Percentiles rank a stretch among this genome's conserved stretches.
Evolutionary conservation across 495 filamentous ascomycete species (phyloP).

Genomic region (Apiosordaria backusii): DNA sequence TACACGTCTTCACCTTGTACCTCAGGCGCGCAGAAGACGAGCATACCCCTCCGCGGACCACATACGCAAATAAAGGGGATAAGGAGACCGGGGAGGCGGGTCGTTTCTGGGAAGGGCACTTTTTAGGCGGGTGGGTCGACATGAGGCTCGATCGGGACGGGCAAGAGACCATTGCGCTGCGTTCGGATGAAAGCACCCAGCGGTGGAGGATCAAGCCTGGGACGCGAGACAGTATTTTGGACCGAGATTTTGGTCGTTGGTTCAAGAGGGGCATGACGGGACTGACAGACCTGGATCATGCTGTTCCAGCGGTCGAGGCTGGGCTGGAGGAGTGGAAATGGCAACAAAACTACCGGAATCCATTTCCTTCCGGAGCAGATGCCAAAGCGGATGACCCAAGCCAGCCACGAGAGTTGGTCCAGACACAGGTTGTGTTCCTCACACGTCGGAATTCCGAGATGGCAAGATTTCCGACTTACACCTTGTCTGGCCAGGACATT

Average conservation of each 20-base stretch:
- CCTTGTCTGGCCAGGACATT: conserved; percentile 4
- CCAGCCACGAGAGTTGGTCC: neutral
- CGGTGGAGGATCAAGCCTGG: neutral
- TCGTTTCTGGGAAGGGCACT: conserved; percentile 8
- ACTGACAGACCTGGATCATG: neutral
- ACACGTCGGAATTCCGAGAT: neutral
- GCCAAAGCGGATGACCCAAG: neutral
- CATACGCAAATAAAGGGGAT: neutral
- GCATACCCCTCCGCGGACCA: conserved; percentile 4
- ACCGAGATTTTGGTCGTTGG: neutral
- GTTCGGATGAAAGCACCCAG: neutral
- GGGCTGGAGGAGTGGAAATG: neutral
- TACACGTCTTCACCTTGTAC: conserved; percentile 6
- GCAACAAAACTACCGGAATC: neutral
- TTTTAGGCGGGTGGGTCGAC: conserved; percentile 5
- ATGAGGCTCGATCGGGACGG: neutral
- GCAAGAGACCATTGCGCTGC: neutral
- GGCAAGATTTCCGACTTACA: neutral
- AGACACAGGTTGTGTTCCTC: neutral
- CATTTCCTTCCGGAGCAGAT: neutral
- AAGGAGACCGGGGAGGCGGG: conserved; percentile 2
- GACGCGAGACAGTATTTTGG: neutral
- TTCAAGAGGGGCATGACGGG: neutral
- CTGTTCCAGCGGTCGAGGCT: neutral
- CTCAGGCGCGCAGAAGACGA: neutral